Evolutionary conservation across 2,329 filamentous ascomycete genomes (phyloP), one percentile per base, ranked within the genome.

Genomic region (Fusarium musae): DNA sequence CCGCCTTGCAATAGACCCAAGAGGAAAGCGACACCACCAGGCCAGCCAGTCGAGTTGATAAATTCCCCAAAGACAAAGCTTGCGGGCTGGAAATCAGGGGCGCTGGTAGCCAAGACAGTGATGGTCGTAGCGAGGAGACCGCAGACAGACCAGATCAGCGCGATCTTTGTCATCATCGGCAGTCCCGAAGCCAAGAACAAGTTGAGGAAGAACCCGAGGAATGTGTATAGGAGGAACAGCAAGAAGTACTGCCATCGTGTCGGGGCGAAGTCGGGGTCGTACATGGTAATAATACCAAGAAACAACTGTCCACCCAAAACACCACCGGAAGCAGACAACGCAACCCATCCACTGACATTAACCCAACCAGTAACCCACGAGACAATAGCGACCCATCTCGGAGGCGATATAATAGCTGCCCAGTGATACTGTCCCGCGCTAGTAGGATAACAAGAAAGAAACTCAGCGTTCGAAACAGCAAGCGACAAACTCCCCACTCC

Each of bases 161-260:
- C 58, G 8, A 56, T 15, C n/a, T 60, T 60, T 12, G 36, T 56
- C 47, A 60, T 42, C 15, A 60, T n/a, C 4, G 58, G 58, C 9
- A 40, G 9, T 6, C 58, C 44, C 11, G 32, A 59, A 16, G 46
- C 26, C 12, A 59, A 4, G 5, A 30, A 59, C 0, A 52, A 5
- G 17, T 52, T 52, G 12, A 52, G 32, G 2, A 52, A 52, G 32
- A 52, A 52, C 0, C 49, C 49, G 0, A 52, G n/a, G 3, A 37
- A 52, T 15, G n/a, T 37, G 17, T 37, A 52, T 52, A 52, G 0
- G 12, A 52, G 49, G 6, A 52, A 52, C 17, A 52, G 49, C 8
- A 52, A 3, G 17, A 52, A 52, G 0, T 52, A 52, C 49, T 37
- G 49, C 49, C 49, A 52, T 37, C 49, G 9, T 4, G 49, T 52